Conservation (phyloP, 2,329 filamentous ascomycete species). For the Scytalidium sp. region DNA sequence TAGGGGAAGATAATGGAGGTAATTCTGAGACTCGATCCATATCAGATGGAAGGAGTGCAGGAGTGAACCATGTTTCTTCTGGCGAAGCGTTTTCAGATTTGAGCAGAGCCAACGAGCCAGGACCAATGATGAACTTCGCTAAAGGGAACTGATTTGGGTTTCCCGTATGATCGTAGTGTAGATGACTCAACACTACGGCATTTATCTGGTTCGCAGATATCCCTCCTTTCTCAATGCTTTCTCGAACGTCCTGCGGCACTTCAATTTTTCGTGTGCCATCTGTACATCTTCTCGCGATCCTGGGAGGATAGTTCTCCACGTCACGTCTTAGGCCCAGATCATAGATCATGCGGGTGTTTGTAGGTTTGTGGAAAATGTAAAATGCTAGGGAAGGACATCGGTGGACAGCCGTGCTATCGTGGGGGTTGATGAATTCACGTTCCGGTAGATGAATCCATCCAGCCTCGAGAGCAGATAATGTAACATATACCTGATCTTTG, state of each 20-base stretch:
- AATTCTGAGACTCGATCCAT: neutral
- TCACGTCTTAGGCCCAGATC: constrained; percentile 50
- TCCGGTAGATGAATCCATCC: constrained; percentile 45
- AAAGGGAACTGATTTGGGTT: constrained; percentile 48
- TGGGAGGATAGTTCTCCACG: constrained; percentile 36
- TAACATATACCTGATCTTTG: constrained; percentile 23
- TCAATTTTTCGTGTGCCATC: constrained; percentile 34
- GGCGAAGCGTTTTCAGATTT: constrained; percentile 8
- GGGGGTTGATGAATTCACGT: constrained; percentile 34
- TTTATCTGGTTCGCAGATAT: constrained; percentile 24
- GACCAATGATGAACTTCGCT: constrained; percentile 48
- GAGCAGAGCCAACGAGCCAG: constrained; percentile 40
- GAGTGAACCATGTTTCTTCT: neutral
- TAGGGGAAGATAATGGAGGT: neutral
- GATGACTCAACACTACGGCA: constrained; percentile 25
- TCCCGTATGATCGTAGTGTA: constrained; percentile 28
- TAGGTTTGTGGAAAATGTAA: constrained; percentile 41
- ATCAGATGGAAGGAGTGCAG: neutral
- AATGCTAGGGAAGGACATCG: constrained; percentile 41
- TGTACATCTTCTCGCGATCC: neutral
- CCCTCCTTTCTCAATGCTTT: constrained; percentile 33
- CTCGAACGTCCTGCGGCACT: constrained; percentile 40
- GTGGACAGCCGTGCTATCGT: neutral
- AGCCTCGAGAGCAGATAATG: constrained; percentile 33
- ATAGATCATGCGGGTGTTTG: constrained; percentile 34